A percentile compares a stretch with the other conserved stretches of the same genome.
Conservation (phyloP, 805 yeast genomes). For the Hanseniaspora vineae region DNA sequence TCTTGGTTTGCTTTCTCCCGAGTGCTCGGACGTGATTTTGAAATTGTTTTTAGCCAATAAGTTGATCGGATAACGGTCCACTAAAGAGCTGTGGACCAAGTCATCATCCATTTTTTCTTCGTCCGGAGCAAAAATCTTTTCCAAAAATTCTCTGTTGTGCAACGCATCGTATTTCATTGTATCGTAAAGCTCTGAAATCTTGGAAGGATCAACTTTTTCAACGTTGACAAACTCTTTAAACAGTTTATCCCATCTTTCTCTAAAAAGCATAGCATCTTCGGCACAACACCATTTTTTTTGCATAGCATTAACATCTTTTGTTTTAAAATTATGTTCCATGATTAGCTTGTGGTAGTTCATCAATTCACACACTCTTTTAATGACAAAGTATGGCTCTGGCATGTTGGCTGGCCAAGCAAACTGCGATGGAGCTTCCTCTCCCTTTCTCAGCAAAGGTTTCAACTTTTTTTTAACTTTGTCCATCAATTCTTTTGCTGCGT, state of each 20-base stretch:
- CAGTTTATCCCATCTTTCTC: constrained; percentile 94
- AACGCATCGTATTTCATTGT: constrained; percentile 98
- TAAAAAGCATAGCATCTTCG: constrained; percentile 81
- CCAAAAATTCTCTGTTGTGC: constrained; percentile 83
- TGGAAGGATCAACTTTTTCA: constrained; percentile 95
- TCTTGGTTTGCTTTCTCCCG: constrained; percentile 1
- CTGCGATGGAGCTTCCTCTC: constrained; percentile 93
- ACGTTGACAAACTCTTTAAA: constrained; percentile 84
- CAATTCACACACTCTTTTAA: constrained; percentile 84
- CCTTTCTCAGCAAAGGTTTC: constrained; percentile 87
- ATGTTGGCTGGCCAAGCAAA: constrained; percentile 98
- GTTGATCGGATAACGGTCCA: constrained; percentile 62
- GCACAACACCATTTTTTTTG: constrained; percentile 92
- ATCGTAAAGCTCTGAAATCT: constrained; percentile 90
- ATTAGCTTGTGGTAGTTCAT: constrained; percentile 84
- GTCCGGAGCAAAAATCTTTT: constrained; percentile 62
- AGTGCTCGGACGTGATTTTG: constrained; percentile 31
- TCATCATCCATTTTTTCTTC: constrained; percentile 22
- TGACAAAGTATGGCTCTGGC: constrained; percentile 94
- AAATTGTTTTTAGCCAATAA: constrained; percentile 66
- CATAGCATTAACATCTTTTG: constrained; percentile 51
- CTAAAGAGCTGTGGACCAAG: constrained; percentile 32
- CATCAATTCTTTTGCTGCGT: constrained; percentile 96
- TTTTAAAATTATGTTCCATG: constrained; percentile 66
- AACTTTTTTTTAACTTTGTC: constrained; percentile 94